These are phyloP conservation scores for Apiospora malaysiana DNA, from an alignment of 2,329 filamentous ascomycete genomes.

Conservation along the genomic window DNA sequence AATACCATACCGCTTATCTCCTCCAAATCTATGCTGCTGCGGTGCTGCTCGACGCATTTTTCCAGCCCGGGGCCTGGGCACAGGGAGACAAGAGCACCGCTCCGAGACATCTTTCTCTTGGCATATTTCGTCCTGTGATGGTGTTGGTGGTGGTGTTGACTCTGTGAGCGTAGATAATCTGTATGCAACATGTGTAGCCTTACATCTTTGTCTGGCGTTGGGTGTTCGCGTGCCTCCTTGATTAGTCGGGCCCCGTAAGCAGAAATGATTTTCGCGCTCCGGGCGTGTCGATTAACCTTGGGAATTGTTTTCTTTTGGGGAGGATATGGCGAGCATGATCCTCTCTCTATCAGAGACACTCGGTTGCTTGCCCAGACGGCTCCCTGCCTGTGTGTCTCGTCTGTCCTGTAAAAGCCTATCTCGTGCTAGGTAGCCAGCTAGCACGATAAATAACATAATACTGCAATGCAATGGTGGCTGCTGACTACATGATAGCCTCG, in stretches of 20 bases:
- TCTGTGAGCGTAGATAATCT: background rate
- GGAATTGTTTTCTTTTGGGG: too few relatives aligned
- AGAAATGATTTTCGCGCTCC: background rate
- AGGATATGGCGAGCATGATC: background rate
- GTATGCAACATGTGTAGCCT: conserved; percentile 1
- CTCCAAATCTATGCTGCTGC: background rate
- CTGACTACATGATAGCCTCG: background rate
- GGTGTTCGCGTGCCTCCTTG: background rate
- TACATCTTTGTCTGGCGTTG: background rate
- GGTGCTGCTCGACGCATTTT: background rate
- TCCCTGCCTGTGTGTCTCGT: background rate
- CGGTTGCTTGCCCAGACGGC: background rate
- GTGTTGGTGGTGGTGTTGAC: background rate
- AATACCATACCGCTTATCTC: background rate
- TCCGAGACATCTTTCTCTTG: conserved; percentile 9
- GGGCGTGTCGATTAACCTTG: background rate
- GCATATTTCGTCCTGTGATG: background rate
- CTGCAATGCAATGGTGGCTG: background rate
- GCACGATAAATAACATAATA: background rate
- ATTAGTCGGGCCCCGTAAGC: background rate
- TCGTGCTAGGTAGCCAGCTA: background rate
- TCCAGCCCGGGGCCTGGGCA: conserved; percentile 2
- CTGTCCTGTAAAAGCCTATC: background rate
- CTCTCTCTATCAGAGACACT: background rate
- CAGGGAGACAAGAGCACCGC: background rate